Evolutionary conservation across 2,329 filamentous ascomycete genomes (phyloP).

Genomic region (Ilyonectria sp.): DNA sequence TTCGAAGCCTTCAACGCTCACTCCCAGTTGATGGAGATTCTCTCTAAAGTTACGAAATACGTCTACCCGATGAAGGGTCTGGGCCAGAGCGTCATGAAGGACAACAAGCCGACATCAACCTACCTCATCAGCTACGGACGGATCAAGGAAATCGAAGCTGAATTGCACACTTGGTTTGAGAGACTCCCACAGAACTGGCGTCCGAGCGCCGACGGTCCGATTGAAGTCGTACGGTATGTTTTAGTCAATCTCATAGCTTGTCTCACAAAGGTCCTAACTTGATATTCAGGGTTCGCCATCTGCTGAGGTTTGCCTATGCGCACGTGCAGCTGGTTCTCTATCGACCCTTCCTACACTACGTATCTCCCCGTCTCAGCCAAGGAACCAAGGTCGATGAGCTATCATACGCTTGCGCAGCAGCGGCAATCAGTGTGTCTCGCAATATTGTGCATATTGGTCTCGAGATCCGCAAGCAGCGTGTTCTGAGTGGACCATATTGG

Average conservation of each 20-base stretch:
- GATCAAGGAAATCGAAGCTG: slow-evolving; percentile 76
- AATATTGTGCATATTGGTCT: slow-evolving; percentile 87
- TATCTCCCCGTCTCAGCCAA: slow-evolving; percentile 74
- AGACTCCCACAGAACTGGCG: slow-evolving; percentile 82
- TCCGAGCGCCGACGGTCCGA: slow-evolving; percentile 82
- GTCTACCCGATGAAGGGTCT: slow-evolving; percentile 76
- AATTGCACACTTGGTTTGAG: slow-evolving; percentile 76
- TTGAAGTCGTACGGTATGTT: slow-evolving; percentile 82
- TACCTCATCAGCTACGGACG: slow-evolving; percentile 75
- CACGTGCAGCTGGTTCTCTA: slow-evolving; percentile 89
- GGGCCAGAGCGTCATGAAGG: slow-evolving; percentile 62
- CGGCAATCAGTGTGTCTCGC: slow-evolving; percentile 73
- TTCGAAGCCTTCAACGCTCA: slow-evolving; percentile 78
- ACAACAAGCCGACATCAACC: slow-evolving; percentile 61
- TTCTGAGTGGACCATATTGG: slow-evolving; percentile 88
- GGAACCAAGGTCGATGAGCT: slow-evolving; percentile 78
- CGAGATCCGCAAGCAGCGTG: slow-evolving; percentile 81
- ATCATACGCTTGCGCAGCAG: slow-evolving; percentile 81
- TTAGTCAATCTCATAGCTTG: not conserved
- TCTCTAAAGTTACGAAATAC: slow-evolving; percentile 75
- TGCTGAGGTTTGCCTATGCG: slow-evolving; percentile 84
- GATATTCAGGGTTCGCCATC: slow-evolving; percentile 73
- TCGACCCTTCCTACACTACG: slow-evolving; percentile 86
- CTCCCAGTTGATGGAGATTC: slow-evolving; percentile 73
- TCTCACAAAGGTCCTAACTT: slow-evolving; percentile 26